phyloP scores from a whole-genome alignment of 192 early-diverging fungal species.

The Linnemannia schmuckeri region DNA sequence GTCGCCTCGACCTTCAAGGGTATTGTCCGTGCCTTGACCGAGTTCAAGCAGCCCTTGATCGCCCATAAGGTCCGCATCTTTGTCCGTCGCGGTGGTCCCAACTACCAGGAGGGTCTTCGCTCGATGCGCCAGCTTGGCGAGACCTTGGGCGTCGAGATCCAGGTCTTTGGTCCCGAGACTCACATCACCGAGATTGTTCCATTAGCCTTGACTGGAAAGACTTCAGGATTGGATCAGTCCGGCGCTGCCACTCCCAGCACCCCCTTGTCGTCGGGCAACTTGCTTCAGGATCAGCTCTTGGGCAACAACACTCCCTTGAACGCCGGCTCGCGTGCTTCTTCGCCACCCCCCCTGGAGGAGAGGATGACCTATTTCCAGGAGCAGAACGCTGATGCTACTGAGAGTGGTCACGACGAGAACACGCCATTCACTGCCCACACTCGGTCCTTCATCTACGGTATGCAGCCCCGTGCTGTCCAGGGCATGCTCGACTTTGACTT shows the following conservation, averaged over 20 bases:
- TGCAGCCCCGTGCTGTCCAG: conserved; percentile 99
- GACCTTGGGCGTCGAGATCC: conserved; percentile 92
- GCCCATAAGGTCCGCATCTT: conserved; percentile 93
- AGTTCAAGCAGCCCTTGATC: conserved; percentile 91
- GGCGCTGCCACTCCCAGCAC: conserved; percentile 55
- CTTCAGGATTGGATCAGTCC: conserved; percentile 62
- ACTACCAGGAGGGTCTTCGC: conserved; percentile 99
- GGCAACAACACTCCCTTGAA: conserved; percentile 56
- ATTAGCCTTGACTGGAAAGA: conserved; percentile 83
- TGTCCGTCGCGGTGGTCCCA: conserved; percentile 98
- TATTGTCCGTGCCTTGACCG: conserved; percentile 93
- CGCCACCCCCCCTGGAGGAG: conserved; percentile 60
- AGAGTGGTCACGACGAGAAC: conserved; percentile 67
- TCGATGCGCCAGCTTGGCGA: conserved; percentile 95
- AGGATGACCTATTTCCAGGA: conserved; percentile 66
- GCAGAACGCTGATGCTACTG: conserved; percentile 27
- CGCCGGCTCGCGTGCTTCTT: conserved; percentile 52
- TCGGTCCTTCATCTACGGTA: conserved; percentile 96
- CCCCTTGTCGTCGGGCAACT: conserved; percentile 67
- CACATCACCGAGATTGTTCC: conserved; percentile 99
- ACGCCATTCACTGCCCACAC: conserved; percentile 85
- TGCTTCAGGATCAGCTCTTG: conserved; percentile 71
- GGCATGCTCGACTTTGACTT: conserved; percentile 99
- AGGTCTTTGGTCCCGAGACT: conserved; percentile 97
- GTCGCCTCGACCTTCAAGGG: conserved; percentile 99